phyloP scores from a whole-genome alignment of 208 protist genomes.

The Dictyostelium gargantuum region DNA sequence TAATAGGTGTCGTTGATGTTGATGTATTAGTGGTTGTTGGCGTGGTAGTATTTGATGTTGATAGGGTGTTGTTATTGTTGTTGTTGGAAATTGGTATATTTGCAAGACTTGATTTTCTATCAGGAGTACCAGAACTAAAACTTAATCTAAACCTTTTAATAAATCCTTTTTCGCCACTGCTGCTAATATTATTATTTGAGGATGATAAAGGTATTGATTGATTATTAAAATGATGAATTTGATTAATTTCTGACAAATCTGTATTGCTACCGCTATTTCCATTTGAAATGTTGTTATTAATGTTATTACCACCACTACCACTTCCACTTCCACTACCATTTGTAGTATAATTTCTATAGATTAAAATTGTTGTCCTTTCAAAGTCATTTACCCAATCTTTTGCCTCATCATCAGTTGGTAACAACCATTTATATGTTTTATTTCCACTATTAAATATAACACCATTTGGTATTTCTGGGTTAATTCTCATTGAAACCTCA shows the following conservation, averaged over 20 bases:
- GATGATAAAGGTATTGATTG: not conserved
- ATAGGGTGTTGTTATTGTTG: not conserved
- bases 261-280: not conserved
- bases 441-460: not conserved
- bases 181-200: not conserved
- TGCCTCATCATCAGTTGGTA: not conserved
- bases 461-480: not conserved
- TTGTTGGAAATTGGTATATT: not conserved
- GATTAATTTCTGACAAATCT: no score
- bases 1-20: not conserved
- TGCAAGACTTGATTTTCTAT: not conserved
- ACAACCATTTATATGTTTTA: not conserved
- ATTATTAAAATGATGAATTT: not conserved
- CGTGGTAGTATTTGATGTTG: not conserved
- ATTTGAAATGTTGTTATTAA: not conserved
- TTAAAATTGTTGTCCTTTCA: not conserved
- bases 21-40: not conserved
- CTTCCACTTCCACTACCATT: not conserved
- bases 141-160: constrained; percentile 26
- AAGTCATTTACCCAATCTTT: constrained; percentile 14
- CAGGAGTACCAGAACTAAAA: not conserved
- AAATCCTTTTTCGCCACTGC: not conserved
- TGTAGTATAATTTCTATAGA: not conserved
- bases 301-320: not conserved
- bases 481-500: not conserved